These are phyloP conservation scores for Lasiosphaeria miniovina DNA, from an alignment of 495 filamentous ascomycete species.

Conservation along the genomic window DNA sequence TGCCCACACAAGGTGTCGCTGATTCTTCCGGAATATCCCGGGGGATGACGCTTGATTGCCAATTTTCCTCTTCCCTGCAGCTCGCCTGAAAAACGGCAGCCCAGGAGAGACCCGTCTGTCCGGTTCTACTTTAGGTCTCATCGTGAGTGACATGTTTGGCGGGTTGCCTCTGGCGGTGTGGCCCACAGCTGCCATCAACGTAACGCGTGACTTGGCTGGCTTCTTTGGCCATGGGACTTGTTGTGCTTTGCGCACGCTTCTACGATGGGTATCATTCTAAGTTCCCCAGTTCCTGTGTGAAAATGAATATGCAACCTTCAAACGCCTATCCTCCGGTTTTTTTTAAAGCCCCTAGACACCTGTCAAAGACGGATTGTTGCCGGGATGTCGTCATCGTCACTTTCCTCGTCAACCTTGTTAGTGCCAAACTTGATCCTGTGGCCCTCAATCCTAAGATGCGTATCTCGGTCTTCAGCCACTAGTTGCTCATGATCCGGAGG, in stretches of 20 bases:
- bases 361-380: constrained; percentile 21
- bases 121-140: background rate
- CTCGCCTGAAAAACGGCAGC: constrained; percentile 1
- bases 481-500: constrained; percentile 19
- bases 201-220: background rate
- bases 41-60: constrained; percentile 91
- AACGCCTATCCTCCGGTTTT: background rate
- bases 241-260: background rate
- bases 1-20: constrained; percentile 79
- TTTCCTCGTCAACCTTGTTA: constrained; percentile 18
- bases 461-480: constrained; percentile 19
- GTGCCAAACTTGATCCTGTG: constrained; percentile 38
- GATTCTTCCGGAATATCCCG: constrained; percentile 57
- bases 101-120: background rate
- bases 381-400: constrained; percentile 17
- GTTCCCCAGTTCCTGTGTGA: background rate
- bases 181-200: background rate
- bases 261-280: constrained; percentile 25
- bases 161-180: background rate
- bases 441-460: constrained; percentile 48
- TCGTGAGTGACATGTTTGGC: background rate
- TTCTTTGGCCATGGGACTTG: background rate
- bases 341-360: background rate
- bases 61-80: constrained; percentile 46
- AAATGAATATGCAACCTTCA: background rate